Conservation (phyloP, 257 asterid species). For the Knoxia roxburghii region DNA sequence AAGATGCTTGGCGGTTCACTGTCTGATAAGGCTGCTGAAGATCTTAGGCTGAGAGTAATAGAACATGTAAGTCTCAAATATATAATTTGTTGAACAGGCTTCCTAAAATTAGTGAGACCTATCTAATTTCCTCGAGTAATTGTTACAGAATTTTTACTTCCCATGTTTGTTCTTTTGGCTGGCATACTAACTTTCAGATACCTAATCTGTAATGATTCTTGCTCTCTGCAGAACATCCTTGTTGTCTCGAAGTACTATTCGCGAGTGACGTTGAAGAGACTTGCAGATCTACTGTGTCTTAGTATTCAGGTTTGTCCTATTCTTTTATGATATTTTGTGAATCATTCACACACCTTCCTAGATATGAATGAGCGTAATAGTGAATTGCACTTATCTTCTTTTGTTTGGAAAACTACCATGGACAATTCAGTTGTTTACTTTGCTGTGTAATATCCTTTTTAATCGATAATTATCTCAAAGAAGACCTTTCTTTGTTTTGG, state of each 20-base stretch:
- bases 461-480: background rate
- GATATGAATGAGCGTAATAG: background rate
- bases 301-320: slow-evolving; percentile 48
- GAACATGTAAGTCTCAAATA: slow-evolving; percentile 60
- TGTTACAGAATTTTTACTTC: background rate
- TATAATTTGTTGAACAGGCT: background rate
- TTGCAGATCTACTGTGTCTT: slow-evolving; percentile 83
- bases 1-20: slow-evolving; percentile 80
- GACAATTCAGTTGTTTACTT: background rate
- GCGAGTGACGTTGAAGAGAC: slow-evolving; percentile 81
- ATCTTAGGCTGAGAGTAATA: slow-evolving; percentile 79
- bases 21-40: slow-evolving; percentile 91
- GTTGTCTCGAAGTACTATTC: slow-evolving; percentile 93
- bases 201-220: slow-evolving; percentile 8
- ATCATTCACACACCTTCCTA: background rate
- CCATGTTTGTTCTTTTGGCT: background rate
- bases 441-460: background rate
- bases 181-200: background rate
- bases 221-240: slow-evolving; percentile 74
- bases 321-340: background rate
- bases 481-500: background rate
- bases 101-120: background rate
- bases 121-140: background rate
- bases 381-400: background rate
- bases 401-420: background rate